Percentiles rank a stretch among this genome's conserved stretches.
Conservation (phyloP, 106 monocot genomes). For the Agapanthus africanus region DNA sequence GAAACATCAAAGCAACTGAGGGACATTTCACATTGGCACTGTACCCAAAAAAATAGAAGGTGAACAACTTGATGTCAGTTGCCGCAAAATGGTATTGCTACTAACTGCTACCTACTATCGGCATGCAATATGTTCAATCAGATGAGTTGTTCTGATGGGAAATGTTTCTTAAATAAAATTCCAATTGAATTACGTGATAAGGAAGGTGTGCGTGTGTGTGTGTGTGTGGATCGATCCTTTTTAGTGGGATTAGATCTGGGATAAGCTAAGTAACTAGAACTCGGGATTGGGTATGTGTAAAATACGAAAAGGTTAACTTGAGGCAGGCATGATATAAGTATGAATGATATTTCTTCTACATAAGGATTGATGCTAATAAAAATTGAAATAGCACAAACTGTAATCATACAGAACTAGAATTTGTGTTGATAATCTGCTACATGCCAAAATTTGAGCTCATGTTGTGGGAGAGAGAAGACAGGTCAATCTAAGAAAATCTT, state of each 20-base stretch:
- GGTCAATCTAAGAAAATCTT: too few species aligned
- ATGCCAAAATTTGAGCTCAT: too few species aligned
- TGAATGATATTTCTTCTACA: too few species aligned
- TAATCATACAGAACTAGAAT: too few species aligned
- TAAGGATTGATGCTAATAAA: too few species aligned
- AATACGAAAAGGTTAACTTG: not conserved
- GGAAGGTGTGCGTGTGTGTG: too few species aligned
- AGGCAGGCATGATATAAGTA: not conserved
- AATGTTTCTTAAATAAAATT: not conserved
- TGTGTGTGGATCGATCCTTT: too few species aligned
- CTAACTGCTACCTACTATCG: not conserved
- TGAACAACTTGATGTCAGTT: not conserved
- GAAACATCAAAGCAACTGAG: slow-evolving; percentile 98
- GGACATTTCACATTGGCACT: slow-evolving; percentile 66
- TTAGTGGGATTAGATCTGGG: too few species aligned
- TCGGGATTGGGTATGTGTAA: too few species aligned
- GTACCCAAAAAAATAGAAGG: slow-evolving; percentile 15
- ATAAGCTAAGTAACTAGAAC: too few species aligned
- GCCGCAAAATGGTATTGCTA: not conserved
- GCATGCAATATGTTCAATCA: not conserved
- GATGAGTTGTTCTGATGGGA: not conserved
- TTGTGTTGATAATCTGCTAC: too few species aligned
- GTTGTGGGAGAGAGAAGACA: too few species aligned
- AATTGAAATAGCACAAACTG: not conserved
- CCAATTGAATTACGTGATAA: not conserved